Evolutionary conservation across 805 yeast species (phyloP).

Genomic region (Gaillardinia entomophila): DNA sequence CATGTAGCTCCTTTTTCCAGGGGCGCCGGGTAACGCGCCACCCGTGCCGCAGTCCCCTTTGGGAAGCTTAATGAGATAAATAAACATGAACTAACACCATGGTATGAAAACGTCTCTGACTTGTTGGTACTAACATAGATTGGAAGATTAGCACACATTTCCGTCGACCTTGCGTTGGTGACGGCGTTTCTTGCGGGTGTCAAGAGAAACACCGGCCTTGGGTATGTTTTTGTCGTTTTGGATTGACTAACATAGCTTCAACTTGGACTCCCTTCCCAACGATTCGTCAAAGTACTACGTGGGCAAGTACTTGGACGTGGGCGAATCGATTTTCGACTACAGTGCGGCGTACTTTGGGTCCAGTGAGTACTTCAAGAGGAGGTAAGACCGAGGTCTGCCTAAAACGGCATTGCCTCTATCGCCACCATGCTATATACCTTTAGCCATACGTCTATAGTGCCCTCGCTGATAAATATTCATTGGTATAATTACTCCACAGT

Average conservation of each 20-base stretch:
- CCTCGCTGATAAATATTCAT: too few species aligned
- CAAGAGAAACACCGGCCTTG: constrained; percentile 65
- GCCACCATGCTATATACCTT: too few species aligned
- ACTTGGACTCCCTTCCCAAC: constrained; percentile 39
- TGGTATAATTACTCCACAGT: constrained; percentile 91
- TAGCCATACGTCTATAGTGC: too few species aligned
- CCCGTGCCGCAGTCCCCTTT: too few species aligned
- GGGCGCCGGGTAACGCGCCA: too few species aligned
- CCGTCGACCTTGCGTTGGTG: constrained; percentile 54
- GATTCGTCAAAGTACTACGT: constrained; percentile 47
- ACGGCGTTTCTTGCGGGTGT: constrained; percentile 71
- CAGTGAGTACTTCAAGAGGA: constrained; percentile 69
- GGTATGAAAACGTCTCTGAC: too few species aligned
- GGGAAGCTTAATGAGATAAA: too few species aligned
- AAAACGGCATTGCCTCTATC: too few species aligned
- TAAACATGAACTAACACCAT: too few species aligned
- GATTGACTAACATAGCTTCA: constrained; percentile 25
- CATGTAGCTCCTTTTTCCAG: too few species aligned
- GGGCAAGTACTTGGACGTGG: constrained; percentile 66
- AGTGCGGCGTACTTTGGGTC: constrained; percentile 63
- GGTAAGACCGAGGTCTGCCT: constrained; percentile 26
- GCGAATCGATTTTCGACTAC: constrained; percentile 79
- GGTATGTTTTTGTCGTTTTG: constrained; percentile 10
- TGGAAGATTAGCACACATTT: constrained; percentile 52
- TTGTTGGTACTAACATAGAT: constrained; percentile 17